Percentiles rank a stretch among this genome's conserved stretches.
phyloP scores from a whole-genome alignment of 1,284 basidiomycete genomes.

The Inonotus obliquus region DNA sequence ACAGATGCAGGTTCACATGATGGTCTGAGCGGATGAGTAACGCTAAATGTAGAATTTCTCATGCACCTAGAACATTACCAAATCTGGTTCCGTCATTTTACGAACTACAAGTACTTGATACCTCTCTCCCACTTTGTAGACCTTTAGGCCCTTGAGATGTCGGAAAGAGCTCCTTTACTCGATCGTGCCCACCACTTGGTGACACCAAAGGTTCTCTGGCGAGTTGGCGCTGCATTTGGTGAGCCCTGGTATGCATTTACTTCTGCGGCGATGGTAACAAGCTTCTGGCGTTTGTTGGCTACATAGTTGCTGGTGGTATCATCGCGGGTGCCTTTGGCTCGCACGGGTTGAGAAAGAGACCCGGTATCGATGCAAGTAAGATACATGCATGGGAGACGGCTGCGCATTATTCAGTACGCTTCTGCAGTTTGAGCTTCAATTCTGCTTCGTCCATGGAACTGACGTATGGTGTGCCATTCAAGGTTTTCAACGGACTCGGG shows the following conservation, averaged over 20 bases:
- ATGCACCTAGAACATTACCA: no score
- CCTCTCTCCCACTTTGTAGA: not conserved
- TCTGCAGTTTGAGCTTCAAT: not conserved
- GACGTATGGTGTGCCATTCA: no score
- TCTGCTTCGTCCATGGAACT: no score
- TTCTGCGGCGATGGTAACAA: not conserved
- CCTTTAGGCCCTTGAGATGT: not conserved
- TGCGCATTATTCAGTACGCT: slow-evolving; percentile 56
- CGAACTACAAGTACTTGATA: no score
- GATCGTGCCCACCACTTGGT: not conserved
- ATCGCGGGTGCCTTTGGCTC: slow-evolving; percentile 65
- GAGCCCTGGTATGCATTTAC: not conserved
- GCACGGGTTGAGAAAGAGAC: slow-evolving; percentile 51
- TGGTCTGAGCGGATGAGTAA: no score
- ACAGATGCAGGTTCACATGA: no score
- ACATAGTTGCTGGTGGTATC: slow-evolving; percentile 53
- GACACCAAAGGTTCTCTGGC: slow-evolving; percentile 1
- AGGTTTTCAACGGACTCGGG: slow-evolving; percentile 78
- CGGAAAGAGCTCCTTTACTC: slow-evolving; percentile 13
- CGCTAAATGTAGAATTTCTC: no score
- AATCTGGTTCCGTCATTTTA: no score
- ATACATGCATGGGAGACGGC: slow-evolving; percentile 62
- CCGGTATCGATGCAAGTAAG: slow-evolving; percentile 46
- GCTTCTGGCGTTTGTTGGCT: not conserved
- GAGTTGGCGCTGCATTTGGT: slow-evolving; percentile 16